Evolutionary conservation across 2,329 filamentous ascomycete genomes (phyloP).

Genomic region (Xylariaceae sp.): DNA sequence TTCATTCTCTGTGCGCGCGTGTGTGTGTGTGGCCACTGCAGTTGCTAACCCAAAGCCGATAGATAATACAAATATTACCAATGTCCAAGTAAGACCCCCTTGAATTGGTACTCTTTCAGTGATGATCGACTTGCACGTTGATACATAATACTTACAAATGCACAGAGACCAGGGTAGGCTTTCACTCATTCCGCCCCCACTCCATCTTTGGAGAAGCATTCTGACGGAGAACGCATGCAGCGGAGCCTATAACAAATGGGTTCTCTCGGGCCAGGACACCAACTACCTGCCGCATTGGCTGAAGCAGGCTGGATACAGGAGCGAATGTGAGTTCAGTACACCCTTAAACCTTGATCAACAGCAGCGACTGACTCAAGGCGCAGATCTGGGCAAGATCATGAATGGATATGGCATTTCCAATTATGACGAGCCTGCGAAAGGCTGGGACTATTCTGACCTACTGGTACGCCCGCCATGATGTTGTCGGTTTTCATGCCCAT

Average conservation of each 20-base stretch:
- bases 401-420: background rate
- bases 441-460: background rate
- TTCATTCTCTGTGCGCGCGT: background rate
- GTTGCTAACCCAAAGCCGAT: too few relatives aligned
- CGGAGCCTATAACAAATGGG: slow-evolving; percentile 34
- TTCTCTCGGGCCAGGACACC: slow-evolving; percentile 33
- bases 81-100: too few relatives aligned
- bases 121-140: too few relatives aligned
- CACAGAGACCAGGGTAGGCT: too few relatives aligned
- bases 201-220: background rate
- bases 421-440: background rate
- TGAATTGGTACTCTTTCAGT: too few relatives aligned
- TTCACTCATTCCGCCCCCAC: background rate
- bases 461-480: too few relatives aligned
- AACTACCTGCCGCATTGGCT: slow-evolving; percentile 37
- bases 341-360: too few relatives aligned
- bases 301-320: slow-evolving; percentile 33
- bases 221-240: slow-evolving; percentile 2
- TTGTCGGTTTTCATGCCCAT: too few relatives aligned
- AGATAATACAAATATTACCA: slow-evolving; percentile 24
- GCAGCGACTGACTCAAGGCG: too few relatives aligned
- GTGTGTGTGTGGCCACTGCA: too few relatives aligned
- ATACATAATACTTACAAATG: too few relatives aligned
- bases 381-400: background rate
- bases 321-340: slow-evolving; percentile 29